A percentile compares a stretch with the other conserved stretches of the same genome.
phyloP scores from a whole-genome alignment of 495 filamentous ascomycete species.

The Hypoxylon cercidicola region DNA sequence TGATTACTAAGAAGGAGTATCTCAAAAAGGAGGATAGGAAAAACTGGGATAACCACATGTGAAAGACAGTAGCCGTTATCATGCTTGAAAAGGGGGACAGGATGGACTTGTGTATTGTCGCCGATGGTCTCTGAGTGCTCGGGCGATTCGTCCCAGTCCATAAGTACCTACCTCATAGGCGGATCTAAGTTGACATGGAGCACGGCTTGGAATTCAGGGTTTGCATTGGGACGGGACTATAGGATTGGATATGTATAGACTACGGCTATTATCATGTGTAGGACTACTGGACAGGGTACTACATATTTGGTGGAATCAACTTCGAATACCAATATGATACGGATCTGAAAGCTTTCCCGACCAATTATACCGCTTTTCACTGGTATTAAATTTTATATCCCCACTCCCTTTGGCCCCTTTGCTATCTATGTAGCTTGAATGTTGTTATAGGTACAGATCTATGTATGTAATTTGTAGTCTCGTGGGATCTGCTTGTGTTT shows the following conservation, averaged over 20 bases:
- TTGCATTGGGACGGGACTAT: neutral
- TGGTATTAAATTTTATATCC: too few relatives aligned
- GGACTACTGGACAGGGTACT: neutral
- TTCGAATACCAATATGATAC: too few relatives aligned
- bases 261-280: neutral
- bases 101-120: neutral
- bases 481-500: too few relatives aligned
- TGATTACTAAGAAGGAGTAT: neutral
- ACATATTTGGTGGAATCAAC: too few relatives aligned
- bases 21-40: neutral
- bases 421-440: too few relatives aligned
- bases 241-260: neutral
- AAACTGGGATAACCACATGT: neutral
- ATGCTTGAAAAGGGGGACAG: neutral
- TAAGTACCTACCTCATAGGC: neutral
- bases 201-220: neutral
- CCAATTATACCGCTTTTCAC: too few relatives aligned
- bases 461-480: too few relatives aligned
- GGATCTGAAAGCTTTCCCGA: too few relatives aligned
- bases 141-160: neutral
- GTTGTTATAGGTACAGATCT: too few relatives aligned
- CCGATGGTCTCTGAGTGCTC: neutral
- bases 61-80: neutral
- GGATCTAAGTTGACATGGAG: too few relatives aligned
- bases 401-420: too few relatives aligned